Evolutionary conservation across 1,139 yeast genomes (phyloP).

Genomic region (Geotrichum aggregatum): DNA sequence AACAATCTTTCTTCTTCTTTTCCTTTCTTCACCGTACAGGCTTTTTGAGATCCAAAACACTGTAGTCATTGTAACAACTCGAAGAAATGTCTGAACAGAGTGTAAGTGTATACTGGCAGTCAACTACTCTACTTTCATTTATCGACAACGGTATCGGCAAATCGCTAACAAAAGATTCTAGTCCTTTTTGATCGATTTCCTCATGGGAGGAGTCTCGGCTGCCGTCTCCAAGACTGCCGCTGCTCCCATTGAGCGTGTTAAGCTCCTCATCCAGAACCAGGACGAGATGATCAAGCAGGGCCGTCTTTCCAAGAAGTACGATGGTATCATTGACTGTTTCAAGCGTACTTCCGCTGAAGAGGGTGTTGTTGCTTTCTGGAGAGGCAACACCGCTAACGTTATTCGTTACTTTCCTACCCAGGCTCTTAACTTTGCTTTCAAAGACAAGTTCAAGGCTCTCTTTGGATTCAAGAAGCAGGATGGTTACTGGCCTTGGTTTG

Average conservation of each 20-base stretch:
- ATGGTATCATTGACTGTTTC: conserved; percentile 70
- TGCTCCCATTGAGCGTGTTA: conserved; percentile 81
- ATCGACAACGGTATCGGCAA: too few relatives aligned
- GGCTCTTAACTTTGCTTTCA: conserved; percentile 81
- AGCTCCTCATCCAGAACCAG: conserved; percentile 76
- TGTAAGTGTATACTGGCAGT: neutral
- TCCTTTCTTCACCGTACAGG: neutral
- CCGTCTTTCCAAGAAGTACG: conserved; percentile 61
- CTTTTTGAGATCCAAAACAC: too few relatives aligned
- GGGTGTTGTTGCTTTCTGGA: conserved; percentile 71
- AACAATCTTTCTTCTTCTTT: neutral
- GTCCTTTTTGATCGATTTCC: conserved; percentile 52
- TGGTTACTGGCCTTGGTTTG: conserved; percentile 66
- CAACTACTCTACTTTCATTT: neutral
- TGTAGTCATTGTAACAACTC: neutral
- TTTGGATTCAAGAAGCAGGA: conserved; percentile 70
- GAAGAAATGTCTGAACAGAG: conserved; percentile 5
- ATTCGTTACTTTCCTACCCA: conserved; percentile 83
- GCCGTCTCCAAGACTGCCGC: conserved; percentile 83
- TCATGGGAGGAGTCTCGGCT: conserved; percentile 84
- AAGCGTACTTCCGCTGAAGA: conserved; percentile 67
- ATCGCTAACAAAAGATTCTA: neutral
- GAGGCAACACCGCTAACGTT: conserved; percentile 83
- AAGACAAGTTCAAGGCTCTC: conserved; percentile 74
- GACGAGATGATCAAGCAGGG: conserved; percentile 83